Evolutionary conservation across 352 stramenopile genomes (phyloP), one percentile per base, ranked within the genome.

Genomic region (Pythium phragmitis): DNA sequence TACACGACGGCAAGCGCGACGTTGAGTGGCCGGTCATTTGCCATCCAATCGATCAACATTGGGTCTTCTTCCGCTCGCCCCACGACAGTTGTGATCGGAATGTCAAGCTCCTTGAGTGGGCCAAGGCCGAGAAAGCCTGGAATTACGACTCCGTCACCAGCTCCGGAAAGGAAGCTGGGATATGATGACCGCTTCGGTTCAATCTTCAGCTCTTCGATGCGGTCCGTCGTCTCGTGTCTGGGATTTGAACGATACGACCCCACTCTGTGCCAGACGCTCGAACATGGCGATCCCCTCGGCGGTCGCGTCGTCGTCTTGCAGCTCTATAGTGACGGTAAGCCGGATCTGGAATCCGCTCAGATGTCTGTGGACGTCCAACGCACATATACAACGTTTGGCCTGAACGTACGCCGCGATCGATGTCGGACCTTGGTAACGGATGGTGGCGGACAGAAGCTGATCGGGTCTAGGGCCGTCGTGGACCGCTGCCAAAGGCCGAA

Each of bases 311-410:
- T 54, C 48, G 11, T 19, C 14, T 13, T 36, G 23, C 23, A 54
- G 13, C 26, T 12, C 5, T 26, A 54, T n/a, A 23, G 48, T 41
- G 11, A 54, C 3, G 8, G 33, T 19, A 3, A 54, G 48, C 26
- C 26, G 48, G 19, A 54, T 54, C 26, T 41, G 48, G 48, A 23
- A 54, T 11, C 48, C 48, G 48, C 7, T 13, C 21, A 54, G 48
- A 36, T 26, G 48, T 23, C 48, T 14, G 3, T 4, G 4, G 0
- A 39, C 26, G 14, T 54, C 48, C 13, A 54, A 21, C 14, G 11
- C 48, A 28, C 8, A 14, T 8, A 54, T 41, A 9, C 48, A 13
- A 5, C 26, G 48, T 19, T 41, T 54, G 0, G 48, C 48, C 7
- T 19, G 4, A 9, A 21, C 6, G 12, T 54, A 54, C 12, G 14